Conservation (phyloP, 768 basidiomycete genomes). For the Mycena vulgaris region DNA sequence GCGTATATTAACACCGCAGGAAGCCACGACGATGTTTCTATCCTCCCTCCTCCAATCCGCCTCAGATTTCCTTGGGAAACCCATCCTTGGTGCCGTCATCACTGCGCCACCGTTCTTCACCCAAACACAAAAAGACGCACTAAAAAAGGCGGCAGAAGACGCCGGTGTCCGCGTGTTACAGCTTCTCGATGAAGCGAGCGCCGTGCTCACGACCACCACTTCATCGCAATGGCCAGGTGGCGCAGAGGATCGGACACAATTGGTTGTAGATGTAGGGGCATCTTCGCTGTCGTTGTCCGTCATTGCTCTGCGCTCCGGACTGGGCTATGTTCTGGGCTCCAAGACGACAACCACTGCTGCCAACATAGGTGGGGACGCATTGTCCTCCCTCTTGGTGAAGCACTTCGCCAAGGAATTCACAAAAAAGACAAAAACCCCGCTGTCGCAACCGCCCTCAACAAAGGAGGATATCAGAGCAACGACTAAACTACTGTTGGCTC, state of each 20-base stretch:
- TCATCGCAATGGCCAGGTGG: conserved; percentile 56
- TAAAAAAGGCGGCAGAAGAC: conserved; percentile 80
- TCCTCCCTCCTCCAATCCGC: conserved; percentile 88
- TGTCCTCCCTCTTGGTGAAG: conserved; percentile 88
- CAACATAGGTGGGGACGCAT: conserved; percentile 74
- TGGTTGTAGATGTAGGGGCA: conserved; percentile 86
- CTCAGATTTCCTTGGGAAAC: conserved; percentile 90
- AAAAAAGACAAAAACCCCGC: conserved; percentile 90
- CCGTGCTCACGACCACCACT: conserved; percentile 75
- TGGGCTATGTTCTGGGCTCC: conserved; percentile 74
- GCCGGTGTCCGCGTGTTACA: conserved; percentile 91
- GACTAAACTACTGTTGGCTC: conserved; percentile 92
- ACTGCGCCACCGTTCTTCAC: conserved; percentile 86
- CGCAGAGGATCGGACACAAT: conserved; percentile 78
- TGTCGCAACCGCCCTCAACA: conserved; percentile 75
- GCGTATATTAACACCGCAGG: conserved; percentile 85
- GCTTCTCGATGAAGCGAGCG: conserved; percentile 89
- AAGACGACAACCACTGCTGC: conserved; percentile 53
- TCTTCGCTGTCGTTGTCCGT: conserved; percentile 80
- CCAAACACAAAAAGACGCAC: conserved; percentile 75
- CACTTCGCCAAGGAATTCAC: conserved; percentile 97
- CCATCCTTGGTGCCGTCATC: conserved; percentile 86
- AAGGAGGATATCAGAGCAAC: conserved; percentile 75
- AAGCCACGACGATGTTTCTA: conserved; percentile 90
- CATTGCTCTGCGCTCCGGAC: conserved; percentile 82